phyloP scores from a whole-genome alignment of 192 early-diverging fungal species.

The Bifiguratus adelaidae region DNA sequence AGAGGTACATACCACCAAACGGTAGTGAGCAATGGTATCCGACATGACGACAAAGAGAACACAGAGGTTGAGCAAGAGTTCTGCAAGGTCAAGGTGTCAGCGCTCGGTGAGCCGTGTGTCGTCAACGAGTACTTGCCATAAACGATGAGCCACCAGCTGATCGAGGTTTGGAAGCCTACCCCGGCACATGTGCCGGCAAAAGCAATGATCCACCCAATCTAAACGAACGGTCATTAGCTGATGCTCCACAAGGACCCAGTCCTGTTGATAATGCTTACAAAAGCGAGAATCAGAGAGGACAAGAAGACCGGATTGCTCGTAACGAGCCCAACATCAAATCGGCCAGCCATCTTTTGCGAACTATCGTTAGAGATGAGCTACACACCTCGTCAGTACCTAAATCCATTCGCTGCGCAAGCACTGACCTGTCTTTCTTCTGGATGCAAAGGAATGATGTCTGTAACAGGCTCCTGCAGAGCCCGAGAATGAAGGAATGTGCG shows the following conservation, averaged over 20 bases:
- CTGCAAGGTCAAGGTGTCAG: neutral
- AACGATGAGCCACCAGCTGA: constrained; percentile 17
- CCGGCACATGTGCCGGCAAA: constrained; percentile 13
- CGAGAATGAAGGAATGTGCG: too few relatives aligned
- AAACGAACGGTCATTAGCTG: neutral
- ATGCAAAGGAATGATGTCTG: too few relatives aligned
- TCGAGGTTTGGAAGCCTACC: neutral
- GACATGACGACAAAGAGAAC: constrained; percentile 2
- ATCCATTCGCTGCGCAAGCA: too few relatives aligned
- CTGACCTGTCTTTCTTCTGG: too few relatives aligned
- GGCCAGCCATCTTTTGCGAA: too few relatives aligned
- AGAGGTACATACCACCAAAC: constrained; percentile 13
- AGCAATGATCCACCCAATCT: constrained; percentile 17
- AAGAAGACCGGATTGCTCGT: neutral
- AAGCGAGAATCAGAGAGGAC: neutral
- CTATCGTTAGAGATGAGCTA: too few relatives aligned
- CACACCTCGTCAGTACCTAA: too few relatives aligned
- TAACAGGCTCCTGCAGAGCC: too few relatives aligned
- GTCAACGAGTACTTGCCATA: neutral
- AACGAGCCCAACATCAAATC: neutral
- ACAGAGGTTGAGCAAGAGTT: constrained; percentile 11
- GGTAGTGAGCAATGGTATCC: constrained; percentile 7
- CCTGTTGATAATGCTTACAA: neutral
- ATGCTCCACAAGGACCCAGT: neutral
- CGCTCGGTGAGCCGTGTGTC: neutral